These are phyloP conservation scores for Cladophialophora yegresii DNA, from an alignment of 2,329 filamentous ascomycete genomes.

Conservation along the genomic window DNA sequence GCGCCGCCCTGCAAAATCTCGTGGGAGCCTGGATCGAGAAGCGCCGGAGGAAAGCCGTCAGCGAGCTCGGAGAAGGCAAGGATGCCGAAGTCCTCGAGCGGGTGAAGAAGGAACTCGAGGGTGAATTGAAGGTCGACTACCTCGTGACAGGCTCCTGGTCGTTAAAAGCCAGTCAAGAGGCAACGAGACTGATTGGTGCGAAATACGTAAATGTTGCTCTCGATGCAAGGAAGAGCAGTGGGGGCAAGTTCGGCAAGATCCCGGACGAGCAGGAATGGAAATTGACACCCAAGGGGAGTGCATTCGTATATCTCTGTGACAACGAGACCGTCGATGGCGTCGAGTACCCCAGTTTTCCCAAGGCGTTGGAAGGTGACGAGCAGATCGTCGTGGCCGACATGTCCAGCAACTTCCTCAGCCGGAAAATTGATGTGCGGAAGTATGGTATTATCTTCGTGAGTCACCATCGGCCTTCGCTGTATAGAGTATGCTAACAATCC, in stretches of 20 bases:
- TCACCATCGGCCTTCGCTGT: slow-evolving; percentile 4
- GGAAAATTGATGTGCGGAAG: slow-evolving; percentile 73
- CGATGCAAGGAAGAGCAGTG: slow-evolving; percentile 65
- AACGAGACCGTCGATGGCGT: slow-evolving; percentile 85
- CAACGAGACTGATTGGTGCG: slow-evolving; percentile 71
- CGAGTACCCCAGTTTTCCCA: slow-evolving; percentile 76
- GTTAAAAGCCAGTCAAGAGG: slow-evolving; percentile 84
- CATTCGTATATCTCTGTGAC: slow-evolving; percentile 85
- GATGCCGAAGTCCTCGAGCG: slow-evolving; percentile 59
- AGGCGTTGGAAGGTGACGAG: slow-evolving; percentile 60
- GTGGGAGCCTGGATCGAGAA: slow-evolving; percentile 78
- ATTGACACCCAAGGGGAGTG: slow-evolving; percentile 60
- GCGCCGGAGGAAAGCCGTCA: slow-evolving; percentile 61
- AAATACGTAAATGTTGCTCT: slow-evolving; percentile 75
- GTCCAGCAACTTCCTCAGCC: slow-evolving; percentile 88
- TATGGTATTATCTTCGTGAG: slow-evolving; percentile 81
- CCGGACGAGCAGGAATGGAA: slow-evolving; percentile 77
- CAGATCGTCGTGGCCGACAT: slow-evolving; percentile 88
- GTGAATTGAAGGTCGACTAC: slow-evolving; percentile 81
- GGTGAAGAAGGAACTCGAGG: slow-evolving; percentile 64
- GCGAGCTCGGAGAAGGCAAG: slow-evolving; percentile 52
- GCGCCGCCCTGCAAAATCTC: slow-evolving; percentile 79
- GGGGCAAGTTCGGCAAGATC: slow-evolving; percentile 83
- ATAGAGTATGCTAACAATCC: slow-evolving; percentile 6
- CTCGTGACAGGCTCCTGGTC: slow-evolving; percentile 90